A percentile compares a stretch with the other conserved stretches of the same genome.
phyloP scores from a whole-genome alignment of 176 grass and related monocot genomes.

The Hordeum marinum region DNA sequence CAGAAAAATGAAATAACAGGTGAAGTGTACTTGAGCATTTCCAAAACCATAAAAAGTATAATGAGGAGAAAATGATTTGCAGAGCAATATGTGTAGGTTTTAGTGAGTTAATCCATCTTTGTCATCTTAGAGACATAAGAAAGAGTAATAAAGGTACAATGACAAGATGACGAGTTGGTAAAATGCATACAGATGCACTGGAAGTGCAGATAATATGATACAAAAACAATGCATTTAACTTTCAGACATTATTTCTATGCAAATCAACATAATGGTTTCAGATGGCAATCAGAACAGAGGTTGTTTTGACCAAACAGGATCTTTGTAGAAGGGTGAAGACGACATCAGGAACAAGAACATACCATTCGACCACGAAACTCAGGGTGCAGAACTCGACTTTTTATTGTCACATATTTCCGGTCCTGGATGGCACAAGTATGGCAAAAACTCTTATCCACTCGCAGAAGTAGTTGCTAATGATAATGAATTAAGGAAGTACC shows the following conservation, averaged over 20 bases:
- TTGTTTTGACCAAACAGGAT: neutral
- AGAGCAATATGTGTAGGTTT: neutral
- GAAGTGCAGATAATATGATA: neutral
- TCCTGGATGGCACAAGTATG: slow-evolving; percentile 60
- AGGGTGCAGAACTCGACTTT: slow-evolving; percentile 67
- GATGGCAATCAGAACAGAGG: neutral
- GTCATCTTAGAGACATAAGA: neutral
- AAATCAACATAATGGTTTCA: neutral
- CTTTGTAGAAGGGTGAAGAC: neutral
- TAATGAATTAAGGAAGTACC: slow-evolving; percentile 1
- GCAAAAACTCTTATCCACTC: slow-evolving; percentile 32
- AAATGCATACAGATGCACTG: neutral
- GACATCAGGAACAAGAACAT: slow-evolving; percentile 27
- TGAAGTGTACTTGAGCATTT: neutral
- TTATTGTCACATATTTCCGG: slow-evolving; percentile 69
- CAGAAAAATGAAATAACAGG: neutral
- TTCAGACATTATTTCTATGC: neutral
- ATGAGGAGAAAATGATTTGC: neutral
- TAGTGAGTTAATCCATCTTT: neutral
- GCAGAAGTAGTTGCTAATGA: neutral
- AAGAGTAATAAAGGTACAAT: slow-evolving; percentile 1
- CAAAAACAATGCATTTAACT: neutral
- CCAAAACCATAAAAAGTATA: slow-evolving; percentile 15
- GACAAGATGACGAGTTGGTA: neutral
- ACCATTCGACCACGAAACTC: slow-evolving; percentile 99